A percentile compares a stretch with the other conserved stretches of the same genome.
Conservation (phyloP, 2,329 filamentous ascomycete genomes). For the Clonostachys chloroleuca region DNA sequence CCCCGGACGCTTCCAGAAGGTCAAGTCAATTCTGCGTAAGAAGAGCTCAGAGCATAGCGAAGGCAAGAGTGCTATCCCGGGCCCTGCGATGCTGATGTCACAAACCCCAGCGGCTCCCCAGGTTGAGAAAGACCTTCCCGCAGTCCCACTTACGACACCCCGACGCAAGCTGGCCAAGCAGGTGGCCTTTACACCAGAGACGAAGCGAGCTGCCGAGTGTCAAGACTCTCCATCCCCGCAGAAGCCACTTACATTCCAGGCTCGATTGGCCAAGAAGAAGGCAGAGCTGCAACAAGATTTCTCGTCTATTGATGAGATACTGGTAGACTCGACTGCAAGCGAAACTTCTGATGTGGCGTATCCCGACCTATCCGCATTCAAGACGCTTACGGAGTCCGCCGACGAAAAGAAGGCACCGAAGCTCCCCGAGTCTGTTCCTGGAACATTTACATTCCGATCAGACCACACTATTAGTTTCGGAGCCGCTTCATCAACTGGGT, state of each 20-base stretch:
- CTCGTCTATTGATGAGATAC: constrained; percentile 10
- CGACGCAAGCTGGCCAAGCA: constrained; percentile 65
- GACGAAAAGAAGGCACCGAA: constrained; percentile 10
- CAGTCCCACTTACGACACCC: constrained; percentile 57
- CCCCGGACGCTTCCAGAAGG: constrained; percentile 46
- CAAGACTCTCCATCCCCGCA: constrained; percentile 53
- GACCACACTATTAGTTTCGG: constrained; percentile 61
- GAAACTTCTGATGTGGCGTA: constrained; percentile 30
- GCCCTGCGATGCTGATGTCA: constrained; percentile 28
- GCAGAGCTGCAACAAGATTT: constrained; percentile 2
- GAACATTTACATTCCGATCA: constrained; percentile 61
- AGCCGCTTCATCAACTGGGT: constrained; percentile 39
- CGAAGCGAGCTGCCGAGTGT: constrained; percentile 40
- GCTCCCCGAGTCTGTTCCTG: constrained; percentile 37
- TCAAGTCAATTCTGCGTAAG: constrained; percentile 53
- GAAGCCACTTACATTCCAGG: constrained; percentile 42
- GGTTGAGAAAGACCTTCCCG: constrained; percentile 44
- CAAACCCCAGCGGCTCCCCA: constrained; percentile 37
- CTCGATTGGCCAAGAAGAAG: constrained; percentile 22
- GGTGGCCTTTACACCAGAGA: constrained; percentile 75
- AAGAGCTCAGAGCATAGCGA: constrained; percentile 20
- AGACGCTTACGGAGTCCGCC: constrained; percentile 18
- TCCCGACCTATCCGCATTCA: constrained; percentile 45
- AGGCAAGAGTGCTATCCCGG: constrained; percentile 41
- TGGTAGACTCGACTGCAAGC: constrained; percentile 10